A percentile compares a stretch with the other conserved stretches of the same genome.
Evolutionary conservation across 495 filamentous ascomycete species (phyloP).

Genomic region (Aspergillus olivimuriae): DNA sequence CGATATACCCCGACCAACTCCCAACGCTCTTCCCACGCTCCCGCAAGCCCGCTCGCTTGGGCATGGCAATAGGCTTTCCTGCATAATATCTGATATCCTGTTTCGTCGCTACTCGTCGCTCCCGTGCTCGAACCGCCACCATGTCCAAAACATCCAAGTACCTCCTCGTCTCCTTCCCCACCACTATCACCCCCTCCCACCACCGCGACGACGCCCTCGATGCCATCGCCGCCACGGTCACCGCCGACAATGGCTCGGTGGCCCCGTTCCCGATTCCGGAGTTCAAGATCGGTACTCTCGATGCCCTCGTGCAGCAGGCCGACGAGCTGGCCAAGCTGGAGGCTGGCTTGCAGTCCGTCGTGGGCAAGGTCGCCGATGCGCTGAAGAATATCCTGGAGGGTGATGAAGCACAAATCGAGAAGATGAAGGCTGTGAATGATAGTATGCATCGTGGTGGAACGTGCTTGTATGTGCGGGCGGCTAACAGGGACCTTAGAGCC

Average conservation of each 20-base stretch:
- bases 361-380: slow-evolving; percentile 82
- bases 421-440: slow-evolving; percentile 93
- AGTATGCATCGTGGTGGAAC: slow-evolving; percentile 51
- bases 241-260: slow-evolving; percentile 68
- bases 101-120: slow-evolving; percentile 7
- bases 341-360: slow-evolving; percentile 68
- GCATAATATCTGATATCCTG: slow-evolving; percentile 1
- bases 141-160: slow-evolving; percentile 61
- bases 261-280: slow-evolving; percentile 77
- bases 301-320: slow-evolving; percentile 93
- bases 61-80: slow-evolving; percentile 8
- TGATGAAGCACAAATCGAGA: slow-evolving; percentile 71
- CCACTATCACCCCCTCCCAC: slow-evolving; percentile 63
- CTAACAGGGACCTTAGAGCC: slow-evolving; percentile 54
- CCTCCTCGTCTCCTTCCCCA: slow-evolving; percentile 68
- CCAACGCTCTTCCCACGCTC: slow-evolving; percentile 1
- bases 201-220: slow-evolving; percentile 76
- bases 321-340: slow-evolving; percentile 92
- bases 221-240: slow-evolving; percentile 63
- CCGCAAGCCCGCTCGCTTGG: slow-evolving; percentile 16
- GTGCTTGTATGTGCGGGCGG: not conserved
- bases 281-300: slow-evolving; percentile 96
- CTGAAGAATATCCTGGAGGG: slow-evolving; percentile 72
- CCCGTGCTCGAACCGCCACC: slow-evolving; percentile 10
- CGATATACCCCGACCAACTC: too few relatives aligned